These are phyloP conservation scores for Phoenix roebelenii DNA, from an alignment of 176 grass and related monocot species.

Conservation along the genomic window DNA sequence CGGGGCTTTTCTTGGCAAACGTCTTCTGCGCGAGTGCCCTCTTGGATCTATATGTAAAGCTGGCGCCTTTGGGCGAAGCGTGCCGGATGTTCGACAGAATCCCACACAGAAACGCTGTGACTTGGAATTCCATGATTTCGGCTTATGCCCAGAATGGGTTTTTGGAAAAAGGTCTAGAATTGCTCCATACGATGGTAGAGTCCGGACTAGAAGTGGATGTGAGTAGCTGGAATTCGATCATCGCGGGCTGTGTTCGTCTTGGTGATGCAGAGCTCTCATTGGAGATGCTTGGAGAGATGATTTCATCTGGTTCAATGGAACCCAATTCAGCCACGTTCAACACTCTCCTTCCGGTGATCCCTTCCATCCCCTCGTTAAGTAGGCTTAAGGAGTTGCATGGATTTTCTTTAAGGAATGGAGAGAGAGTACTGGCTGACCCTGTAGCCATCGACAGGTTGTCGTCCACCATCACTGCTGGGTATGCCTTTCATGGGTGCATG, in stretches of 20 bases:
- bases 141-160: constrained; percentile 34
- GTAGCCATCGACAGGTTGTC: constrained; percentile 28
- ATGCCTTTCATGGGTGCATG: constrained; percentile 26
- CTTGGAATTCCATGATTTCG: constrained; percentile 44
- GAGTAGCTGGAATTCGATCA: constrained; percentile 38
- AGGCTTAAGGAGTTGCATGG: constrained; percentile 38
- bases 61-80: constrained; percentile 13
- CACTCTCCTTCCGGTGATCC: constrained; percentile 34
- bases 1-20: constrained; percentile 16
- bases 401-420: constrained; percentile 27
- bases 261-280: constrained; percentile 27
- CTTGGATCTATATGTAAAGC: constrained; percentile 30
- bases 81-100: constrained; percentile 39
- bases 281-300: constrained; percentile 28
- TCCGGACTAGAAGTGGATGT: constrained; percentile 22
- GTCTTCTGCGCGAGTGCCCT: constrained; percentile 29
- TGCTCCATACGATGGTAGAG: constrained; percentile 30
- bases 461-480: constrained; percentile 32
- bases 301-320: constrained; percentile 9
- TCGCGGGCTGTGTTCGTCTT: constrained; percentile 32
- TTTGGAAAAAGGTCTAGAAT: constrained; percentile 28
- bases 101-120: constrained; percentile 11
- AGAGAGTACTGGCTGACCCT: constrained; percentile 15
- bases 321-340: constrained; percentile 46
- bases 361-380: constrained; percentile 14